These are phyloP conservation scores for Verticillium nonalfalfae DNA, from an alignment of 2,329 filamentous ascomycete species.

Conservation along the genomic window DNA sequence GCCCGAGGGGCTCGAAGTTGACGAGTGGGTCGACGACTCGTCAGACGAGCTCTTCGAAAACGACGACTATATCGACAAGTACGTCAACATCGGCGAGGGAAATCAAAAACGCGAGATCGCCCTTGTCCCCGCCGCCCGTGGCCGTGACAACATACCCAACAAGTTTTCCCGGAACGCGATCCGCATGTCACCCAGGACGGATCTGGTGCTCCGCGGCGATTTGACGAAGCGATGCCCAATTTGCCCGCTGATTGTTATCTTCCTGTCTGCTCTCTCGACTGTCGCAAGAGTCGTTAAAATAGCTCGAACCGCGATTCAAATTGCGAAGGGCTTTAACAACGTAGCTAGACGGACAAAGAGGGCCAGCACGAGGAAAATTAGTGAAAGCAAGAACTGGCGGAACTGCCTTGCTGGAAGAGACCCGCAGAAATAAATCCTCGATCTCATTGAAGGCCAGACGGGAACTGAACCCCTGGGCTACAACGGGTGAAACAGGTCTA, in stretches of 20 bases:
- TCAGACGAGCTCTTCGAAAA: conserved; percentile 1
- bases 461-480: too few relatives aligned
- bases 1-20: conserved; percentile 1
- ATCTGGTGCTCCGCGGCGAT: neutral
- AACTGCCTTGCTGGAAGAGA: neutral
- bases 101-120: too few relatives aligned
- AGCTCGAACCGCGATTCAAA: neutral
- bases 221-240: neutral
- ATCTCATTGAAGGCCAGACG: too few relatives aligned
- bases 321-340: neutral
- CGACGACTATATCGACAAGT: neutral
- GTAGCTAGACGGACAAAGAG: neutral
- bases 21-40: neutral
- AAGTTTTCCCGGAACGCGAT: too few relatives aligned
- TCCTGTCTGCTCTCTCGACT: neutral
- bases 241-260: neutral
- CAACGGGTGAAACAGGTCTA: too few relatives aligned
- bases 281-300: neutral
- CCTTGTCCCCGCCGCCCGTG: too few relatives aligned
- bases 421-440: neutral
- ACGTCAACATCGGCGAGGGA: neutral
- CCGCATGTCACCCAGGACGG: too few relatives aligned
- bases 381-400: neutral
- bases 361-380: neutral
- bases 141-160: too few relatives aligned